Percentiles rank a stretch among this genome's conserved stretches.
These are phyloP conservation scores for Sporisorium scitamineum DNA, from an alignment of 1,284 basidiomycete genomes.

Conservation along the genomic window DNA sequence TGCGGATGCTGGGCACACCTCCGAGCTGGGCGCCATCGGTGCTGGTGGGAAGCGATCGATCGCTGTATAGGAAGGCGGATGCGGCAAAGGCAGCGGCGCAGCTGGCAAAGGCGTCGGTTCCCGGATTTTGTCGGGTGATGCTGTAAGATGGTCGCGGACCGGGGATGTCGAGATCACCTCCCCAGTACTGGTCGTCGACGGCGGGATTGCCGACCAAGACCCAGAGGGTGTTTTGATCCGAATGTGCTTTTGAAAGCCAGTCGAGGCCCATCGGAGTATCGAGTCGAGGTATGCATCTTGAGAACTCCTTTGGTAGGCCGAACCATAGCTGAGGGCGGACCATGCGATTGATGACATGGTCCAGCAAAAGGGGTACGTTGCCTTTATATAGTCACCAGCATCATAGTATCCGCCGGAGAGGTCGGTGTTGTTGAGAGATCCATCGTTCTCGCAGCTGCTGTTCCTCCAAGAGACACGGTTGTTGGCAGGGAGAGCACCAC, in stretches of 20 bases:
- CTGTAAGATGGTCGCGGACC: conserved; percentile 79
- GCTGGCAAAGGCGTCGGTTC: conserved; percentile 87
- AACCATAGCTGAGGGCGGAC: conserved; percentile 85
- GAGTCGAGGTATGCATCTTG: conserved; percentile 89
- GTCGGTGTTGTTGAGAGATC: conserved; percentile 79
- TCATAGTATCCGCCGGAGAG: conserved; percentile 90
- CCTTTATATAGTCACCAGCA: conserved; percentile 85
- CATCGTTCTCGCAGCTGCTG: conserved; percentile 81
- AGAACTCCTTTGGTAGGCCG: conserved; percentile 82
- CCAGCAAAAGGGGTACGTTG: conserved; percentile 74
- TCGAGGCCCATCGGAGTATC: conserved; percentile 81
- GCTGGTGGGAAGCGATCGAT: conserved; percentile 32
- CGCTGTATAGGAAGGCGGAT: conserved; percentile 81
- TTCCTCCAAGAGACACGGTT: conserved; percentile 90
- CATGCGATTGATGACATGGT: conserved; percentile 85
- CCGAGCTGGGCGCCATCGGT: conserved; percentile 26
- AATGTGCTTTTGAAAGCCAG: conserved; percentile 91
- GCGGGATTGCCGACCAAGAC: conserved; percentile 81
- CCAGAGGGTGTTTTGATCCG: conserved; percentile 79
- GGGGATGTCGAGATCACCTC: conserved; percentile 84
- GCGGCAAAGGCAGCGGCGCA: conserved; percentile 87
- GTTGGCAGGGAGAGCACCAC: conserved; percentile 77
- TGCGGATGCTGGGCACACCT: conserved; percentile 69
- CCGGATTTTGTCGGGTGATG: conserved; percentile 81
- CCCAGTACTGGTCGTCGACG: conserved; percentile 85